Evolutionary conservation across 2,329 filamentous ascomycete species (phyloP).

Genomic region (Fusarium transvaalense): DNA sequence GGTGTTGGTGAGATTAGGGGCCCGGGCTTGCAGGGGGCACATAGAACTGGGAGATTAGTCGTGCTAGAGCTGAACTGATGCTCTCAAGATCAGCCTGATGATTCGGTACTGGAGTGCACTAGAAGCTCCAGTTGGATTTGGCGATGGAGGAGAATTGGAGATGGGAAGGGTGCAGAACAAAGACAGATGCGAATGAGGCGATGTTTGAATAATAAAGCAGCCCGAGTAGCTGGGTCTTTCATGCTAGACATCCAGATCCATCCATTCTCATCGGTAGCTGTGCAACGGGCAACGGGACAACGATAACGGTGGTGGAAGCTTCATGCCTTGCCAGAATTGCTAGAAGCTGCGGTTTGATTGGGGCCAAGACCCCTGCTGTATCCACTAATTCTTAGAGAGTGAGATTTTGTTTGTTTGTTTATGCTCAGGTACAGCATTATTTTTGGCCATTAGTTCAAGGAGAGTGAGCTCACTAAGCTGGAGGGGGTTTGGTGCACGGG

Average conservation of each 20-base stretch:
- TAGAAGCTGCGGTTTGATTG: conserved; percentile 41
- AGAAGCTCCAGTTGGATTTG: conserved; percentile 10
- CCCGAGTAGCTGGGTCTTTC: conserved; percentile 30
- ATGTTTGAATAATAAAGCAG: conserved; percentile 44
- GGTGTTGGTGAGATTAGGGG: conserved; percentile 47
- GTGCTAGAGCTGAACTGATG: conserved; percentile 40
- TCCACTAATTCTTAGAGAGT: conserved; percentile 42
- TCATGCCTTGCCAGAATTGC: conserved; percentile 29
- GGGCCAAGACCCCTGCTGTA: not conserved
- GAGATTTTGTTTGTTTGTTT: conserved; percentile 55
- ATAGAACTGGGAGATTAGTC: conserved; percentile 45
- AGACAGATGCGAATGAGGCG: conserved; percentile 24
- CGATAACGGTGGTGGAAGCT: conserved; percentile 41
- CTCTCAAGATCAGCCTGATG: conserved; percentile 21
- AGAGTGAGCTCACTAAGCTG: conserved; percentile 25
- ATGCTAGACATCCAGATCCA: conserved; percentile 31
- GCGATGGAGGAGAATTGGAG: conserved; percentile 3
- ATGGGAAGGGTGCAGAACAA: conserved; percentile 18
- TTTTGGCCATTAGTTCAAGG: conserved; percentile 45
- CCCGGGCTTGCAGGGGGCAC: conserved; percentile 41
- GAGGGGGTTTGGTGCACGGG: conserved; percentile 45
- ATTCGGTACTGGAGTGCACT: conserved; percentile 5
- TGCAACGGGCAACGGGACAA: conserved; percentile 49
- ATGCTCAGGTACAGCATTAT: conserved; percentile 47
- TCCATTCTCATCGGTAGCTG: conserved; percentile 40